Conservation (phyloP, 495 filamentous ascomycete species). For the Annulohypoxylon moriforme region DNA sequence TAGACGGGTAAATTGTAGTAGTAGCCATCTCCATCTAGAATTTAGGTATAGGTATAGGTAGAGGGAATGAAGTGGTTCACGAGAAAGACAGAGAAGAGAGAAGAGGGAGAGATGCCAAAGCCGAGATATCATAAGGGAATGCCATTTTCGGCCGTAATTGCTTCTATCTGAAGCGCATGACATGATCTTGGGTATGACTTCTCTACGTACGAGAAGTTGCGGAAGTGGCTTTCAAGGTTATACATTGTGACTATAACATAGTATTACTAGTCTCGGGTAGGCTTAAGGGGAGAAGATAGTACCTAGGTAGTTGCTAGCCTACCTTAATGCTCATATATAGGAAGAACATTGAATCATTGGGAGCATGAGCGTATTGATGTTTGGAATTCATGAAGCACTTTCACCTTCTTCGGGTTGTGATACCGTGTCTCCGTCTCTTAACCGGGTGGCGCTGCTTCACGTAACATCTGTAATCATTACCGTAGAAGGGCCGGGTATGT, state of each 20-base stretch:
- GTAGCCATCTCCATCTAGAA: conserved; percentile 39
- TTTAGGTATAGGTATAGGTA: conserved; percentile 19
- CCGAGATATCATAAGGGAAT: conserved; percentile 8
- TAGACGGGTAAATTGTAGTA: conserved; percentile 32
- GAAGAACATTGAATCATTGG: neutral
- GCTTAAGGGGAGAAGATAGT: neutral
- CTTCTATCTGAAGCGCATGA: conserved; percentile 1
- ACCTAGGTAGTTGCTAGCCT: neutral
- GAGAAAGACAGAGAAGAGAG: neutral
- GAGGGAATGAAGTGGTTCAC: conserved; percentile 6
- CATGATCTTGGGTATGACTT: neutral
- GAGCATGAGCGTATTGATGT: neutral
- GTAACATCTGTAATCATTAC: neutral
- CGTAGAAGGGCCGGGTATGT: neutral
- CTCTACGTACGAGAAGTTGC: neutral
- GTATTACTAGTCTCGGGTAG: neutral
- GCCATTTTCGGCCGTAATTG: conserved; percentile 13
- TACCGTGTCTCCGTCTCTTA: neutral
- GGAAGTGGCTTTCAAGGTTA: conserved; percentile 19
- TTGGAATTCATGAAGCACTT: neutral
- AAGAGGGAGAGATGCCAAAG: conserved; percentile 1
- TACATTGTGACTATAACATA: neutral
- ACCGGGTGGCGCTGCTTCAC: neutral
- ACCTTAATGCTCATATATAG: neutral
- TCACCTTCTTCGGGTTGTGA: neutral